Evolutionary conservation across 2,329 filamentous ascomycete genomes (phyloP).

Genomic region (Chaetomium olivaceum): DNA sequence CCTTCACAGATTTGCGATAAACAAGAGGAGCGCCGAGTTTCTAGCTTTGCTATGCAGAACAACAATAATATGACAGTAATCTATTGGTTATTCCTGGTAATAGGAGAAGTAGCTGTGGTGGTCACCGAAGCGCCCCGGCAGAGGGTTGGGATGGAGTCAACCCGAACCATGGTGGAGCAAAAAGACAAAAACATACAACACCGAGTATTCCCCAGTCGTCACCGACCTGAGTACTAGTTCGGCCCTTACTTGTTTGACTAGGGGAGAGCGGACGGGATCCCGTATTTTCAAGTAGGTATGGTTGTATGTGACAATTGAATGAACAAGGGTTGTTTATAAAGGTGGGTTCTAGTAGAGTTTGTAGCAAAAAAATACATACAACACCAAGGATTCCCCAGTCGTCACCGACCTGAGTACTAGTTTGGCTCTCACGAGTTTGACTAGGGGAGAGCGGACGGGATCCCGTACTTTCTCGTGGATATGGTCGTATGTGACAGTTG

Average conservation of each 20-base stretch:
- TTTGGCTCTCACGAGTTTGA: not conserved
- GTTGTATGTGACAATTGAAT: conserved; percentile 1
- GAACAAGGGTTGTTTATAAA: too few relatives aligned
- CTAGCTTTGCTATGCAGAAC: too few relatives aligned
- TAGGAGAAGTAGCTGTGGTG: not conserved
- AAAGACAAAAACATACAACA: conserved; percentile 12
- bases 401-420: not conserved
- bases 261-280: conserved; percentile 9
- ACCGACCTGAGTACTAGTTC: not conserved
- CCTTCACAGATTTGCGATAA: not conserved
- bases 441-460: conserved; percentile 8
- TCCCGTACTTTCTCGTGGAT: conserved; percentile 2
- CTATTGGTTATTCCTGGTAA: too few relatives aligned
- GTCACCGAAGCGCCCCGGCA: not conserved
- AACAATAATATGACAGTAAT: not conserved
- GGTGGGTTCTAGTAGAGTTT: too few relatives aligned
- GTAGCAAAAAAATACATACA: conserved; percentile 2
- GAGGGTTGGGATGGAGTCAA: not conserved
- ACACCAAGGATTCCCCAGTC: conserved; percentile 8
- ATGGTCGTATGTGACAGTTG: conserved; percentile 12
- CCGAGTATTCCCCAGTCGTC: conserved; percentile 4
- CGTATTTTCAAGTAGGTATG: conserved; percentile 2
- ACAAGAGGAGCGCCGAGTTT: not conserved
- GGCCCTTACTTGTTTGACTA: not conserved
- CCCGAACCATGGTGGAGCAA: not conserved